A percentile compares a stretch with the other conserved stretches of the same genome.
phyloP scores from a whole-genome alignment of 495 filamentous ascomycete genomes.

The Apiosordaria backusii region DNA sequence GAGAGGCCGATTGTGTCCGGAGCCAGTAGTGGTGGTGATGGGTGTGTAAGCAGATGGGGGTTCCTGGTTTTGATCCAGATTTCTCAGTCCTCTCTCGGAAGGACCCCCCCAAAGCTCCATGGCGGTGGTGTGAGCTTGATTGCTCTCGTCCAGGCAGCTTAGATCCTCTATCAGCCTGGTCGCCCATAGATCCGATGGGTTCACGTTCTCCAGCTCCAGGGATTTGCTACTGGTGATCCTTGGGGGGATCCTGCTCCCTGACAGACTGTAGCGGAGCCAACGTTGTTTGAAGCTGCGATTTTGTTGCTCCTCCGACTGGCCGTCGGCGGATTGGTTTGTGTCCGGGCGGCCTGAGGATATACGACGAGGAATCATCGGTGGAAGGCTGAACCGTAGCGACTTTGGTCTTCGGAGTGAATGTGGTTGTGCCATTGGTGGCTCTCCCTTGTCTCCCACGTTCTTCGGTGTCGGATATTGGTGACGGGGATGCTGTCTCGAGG shows the following conservation, averaged over 20 bases:
- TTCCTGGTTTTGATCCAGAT: not conserved
- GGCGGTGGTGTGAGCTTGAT: constrained; percentile 10
- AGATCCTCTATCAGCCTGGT: constrained; percentile 22
- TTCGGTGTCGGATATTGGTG: not conserved
- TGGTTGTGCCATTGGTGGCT: constrained; percentile 31
- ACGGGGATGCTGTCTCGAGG: constrained; percentile 1
- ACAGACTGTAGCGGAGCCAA: constrained; percentile 5
- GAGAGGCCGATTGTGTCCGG: constrained; percentile 25
- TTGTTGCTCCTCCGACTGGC: constrained; percentile 3
- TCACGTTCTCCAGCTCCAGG: constrained; percentile 20
- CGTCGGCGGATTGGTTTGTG: not conserved
- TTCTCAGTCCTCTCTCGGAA: not conserved
- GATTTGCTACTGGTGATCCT: constrained; percentile 13
- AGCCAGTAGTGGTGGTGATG: constrained; percentile 58
- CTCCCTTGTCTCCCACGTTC: not conserved
- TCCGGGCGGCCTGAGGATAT: constrained; percentile 6
- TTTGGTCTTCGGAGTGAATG: constrained; percentile 26
- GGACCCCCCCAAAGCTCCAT: constrained; percentile 11
- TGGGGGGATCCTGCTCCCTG: not conserved
- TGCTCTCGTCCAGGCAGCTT: constrained; percentile 14
- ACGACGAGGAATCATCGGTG: constrained; percentile 18
- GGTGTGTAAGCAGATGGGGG: constrained; percentile 47
- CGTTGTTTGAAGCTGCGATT: constrained; percentile 8
- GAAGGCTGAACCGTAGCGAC: constrained; percentile 11
- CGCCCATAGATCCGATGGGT: constrained; percentile 22